Conservation (phyloP, 164 flowering plant genomes). For the Magnolia officinalis region DNA sequence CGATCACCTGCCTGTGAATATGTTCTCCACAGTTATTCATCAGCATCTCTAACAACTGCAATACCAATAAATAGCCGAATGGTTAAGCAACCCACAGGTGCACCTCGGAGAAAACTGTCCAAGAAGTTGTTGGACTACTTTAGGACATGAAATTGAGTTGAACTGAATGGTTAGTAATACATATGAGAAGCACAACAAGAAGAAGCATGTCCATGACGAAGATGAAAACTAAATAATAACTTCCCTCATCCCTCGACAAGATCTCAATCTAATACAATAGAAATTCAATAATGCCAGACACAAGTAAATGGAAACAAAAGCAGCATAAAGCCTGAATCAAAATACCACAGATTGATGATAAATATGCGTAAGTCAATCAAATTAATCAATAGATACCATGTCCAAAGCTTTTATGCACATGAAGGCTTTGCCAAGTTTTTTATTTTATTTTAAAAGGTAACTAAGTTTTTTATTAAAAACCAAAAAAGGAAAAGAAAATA, state of each 20-base stretch:
- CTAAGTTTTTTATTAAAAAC: no score
- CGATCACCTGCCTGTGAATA: conserved; percentile 75
- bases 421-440: no score
- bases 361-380: no score
- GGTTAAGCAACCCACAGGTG: background rate
- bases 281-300: no score
- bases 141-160: background rate
- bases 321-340: no score
- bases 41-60: conserved; percentile 90
- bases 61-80: conserved; percentile 5
- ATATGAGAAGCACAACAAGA: no score
- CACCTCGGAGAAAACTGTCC: background rate
- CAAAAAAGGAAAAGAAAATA: no score
- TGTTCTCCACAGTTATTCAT: conserved; percentile 92
- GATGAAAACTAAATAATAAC: background rate
- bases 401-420: no score
- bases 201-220: background rate
- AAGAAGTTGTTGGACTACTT: background rate
- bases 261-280: background rate
- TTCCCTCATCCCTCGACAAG: background rate
- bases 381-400: no score
- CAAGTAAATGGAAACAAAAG: no score
- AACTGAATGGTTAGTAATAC: background rate
- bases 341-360: no score
- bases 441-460: no score